phyloP scores from a whole-genome alignment of 1,284 basidiomycete genomes.

The Baeospora myosura region DNA sequence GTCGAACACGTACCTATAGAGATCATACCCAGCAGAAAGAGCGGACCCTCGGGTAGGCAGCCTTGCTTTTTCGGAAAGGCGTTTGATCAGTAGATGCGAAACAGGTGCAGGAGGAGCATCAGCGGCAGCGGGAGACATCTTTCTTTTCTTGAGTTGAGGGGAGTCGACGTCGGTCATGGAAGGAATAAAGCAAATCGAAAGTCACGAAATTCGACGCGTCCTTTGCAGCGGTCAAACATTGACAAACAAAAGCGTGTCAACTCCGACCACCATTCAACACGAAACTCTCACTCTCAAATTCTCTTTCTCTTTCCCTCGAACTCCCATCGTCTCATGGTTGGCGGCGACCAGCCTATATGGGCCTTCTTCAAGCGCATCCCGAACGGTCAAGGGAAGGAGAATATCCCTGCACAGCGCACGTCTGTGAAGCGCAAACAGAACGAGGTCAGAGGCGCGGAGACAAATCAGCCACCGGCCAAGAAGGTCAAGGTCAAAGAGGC shows the following conservation, averaged over 20 bases:
- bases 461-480: background rate
- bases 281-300: too few relatives aligned
- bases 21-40: constrained; percentile 88
- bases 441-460: background rate
- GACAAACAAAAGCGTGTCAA: background rate
- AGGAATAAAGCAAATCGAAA: constrained; percentile 4
- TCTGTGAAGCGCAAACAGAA: background rate
- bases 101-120: constrained; percentile 29
- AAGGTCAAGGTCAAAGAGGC: background rate
- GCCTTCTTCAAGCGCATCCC: background rate
- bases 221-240: constrained; percentile 3
- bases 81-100: constrained; percentile 76
- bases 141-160: constrained; percentile 50
- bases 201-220: constrained; percentile 2
- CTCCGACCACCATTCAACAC: too few relatives aligned
- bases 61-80: constrained; percentile 74
- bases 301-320: too few relatives aligned
- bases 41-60: constrained; percentile 85
- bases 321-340: too few relatives aligned
- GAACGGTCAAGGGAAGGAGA: background rate
- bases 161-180: constrained; percentile 22
- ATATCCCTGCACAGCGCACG: background rate
- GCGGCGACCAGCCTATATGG: background rate
- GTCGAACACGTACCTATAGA: constrained; percentile 64
- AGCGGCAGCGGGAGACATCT: constrained; percentile 34